Evolutionary conservation across 768 basidiomycete species (phyloP), one percentile per base, ranked within the genome.

Genomic region (Trametes elegans): DNA sequence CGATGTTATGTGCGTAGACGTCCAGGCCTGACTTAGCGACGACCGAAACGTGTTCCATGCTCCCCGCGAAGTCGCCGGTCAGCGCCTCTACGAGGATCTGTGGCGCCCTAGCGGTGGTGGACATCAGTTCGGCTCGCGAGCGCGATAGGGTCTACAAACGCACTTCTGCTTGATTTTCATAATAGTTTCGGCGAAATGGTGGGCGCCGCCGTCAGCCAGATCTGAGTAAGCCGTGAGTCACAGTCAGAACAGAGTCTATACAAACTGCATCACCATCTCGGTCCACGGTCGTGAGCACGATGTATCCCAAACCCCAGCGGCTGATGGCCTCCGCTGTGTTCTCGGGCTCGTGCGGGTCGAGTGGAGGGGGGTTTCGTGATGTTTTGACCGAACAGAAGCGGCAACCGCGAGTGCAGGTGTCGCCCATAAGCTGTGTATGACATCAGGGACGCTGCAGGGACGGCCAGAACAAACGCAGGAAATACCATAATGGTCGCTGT

Each of bases 401-500:
- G 72, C 97, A 99, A 2, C 94, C 97, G 66, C 97, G 85, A 31
- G 97, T 99, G 68, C 97, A 99, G 13, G 93, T 97, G 73, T 98
- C 96, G 8, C 97, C 97, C 97, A 99, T 98, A 13, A 99, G 76
- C 95, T 98, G 61, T 39, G 29, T 13, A 39, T 26, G 18, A 13
- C 14, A 44, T 50, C 16, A 62, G 34, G 27, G 34, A 48, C 38
- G n/a, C 35, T 26, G 29, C 21, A 14, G n/a, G 16, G n/a, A 18
- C 21, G 18, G 2, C 23, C n/a, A 19, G 29, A 19, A 57, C 14
- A 35, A 41, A 11, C 14, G 32, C 18, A 47, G 29, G 42, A 50
- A 79, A 55, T 59, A 92, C 95, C 97, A 99, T 98, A 69, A 99
- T 99, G 3, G 97, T 99, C 10, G 97, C 97, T 7, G 97, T 99